Percentiles rank a stretch among this genome's conserved stretches.
These are phyloP conservation scores for Eimeria maxima DNA, from an alignment of 169 alveolate species.

Conservation along the genomic window DNA sequence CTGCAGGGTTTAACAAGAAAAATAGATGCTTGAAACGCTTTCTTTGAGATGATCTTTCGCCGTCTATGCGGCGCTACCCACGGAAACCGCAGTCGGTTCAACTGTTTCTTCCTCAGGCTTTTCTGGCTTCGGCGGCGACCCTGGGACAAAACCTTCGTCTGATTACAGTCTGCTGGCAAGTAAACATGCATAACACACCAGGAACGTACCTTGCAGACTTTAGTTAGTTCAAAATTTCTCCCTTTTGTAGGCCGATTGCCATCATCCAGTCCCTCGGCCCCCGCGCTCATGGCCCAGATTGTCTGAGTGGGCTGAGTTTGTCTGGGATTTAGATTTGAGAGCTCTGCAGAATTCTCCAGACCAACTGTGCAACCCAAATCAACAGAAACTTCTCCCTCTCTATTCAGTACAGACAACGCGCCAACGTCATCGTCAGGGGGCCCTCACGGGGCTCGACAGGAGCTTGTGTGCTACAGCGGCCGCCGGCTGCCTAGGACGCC, in stretches of 20 bases:
- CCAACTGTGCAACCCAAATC: background rate
- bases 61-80: background rate
- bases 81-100: background rate
- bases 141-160: background rate
- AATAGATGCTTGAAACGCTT: background rate
- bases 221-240: background rate
- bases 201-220: background rate
- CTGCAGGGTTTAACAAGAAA: background rate
- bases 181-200: background rate
- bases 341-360: background rate
- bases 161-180: background rate
- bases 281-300: background rate
- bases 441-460: background rate
- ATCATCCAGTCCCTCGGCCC: background rate
- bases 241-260: background rate
- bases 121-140: background rate
- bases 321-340: background rate
- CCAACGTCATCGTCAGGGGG: background rate
- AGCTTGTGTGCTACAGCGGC: constrained; percentile 13
- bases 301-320: background rate
- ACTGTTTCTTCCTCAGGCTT: background rate
- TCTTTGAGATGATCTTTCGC: background rate
- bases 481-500: background rate
- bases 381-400: background rate
- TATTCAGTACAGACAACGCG: background rate